Conservation (phyloP, 192 early-diverging fungal genomes). For the Coemansia aciculifera region DNA sequence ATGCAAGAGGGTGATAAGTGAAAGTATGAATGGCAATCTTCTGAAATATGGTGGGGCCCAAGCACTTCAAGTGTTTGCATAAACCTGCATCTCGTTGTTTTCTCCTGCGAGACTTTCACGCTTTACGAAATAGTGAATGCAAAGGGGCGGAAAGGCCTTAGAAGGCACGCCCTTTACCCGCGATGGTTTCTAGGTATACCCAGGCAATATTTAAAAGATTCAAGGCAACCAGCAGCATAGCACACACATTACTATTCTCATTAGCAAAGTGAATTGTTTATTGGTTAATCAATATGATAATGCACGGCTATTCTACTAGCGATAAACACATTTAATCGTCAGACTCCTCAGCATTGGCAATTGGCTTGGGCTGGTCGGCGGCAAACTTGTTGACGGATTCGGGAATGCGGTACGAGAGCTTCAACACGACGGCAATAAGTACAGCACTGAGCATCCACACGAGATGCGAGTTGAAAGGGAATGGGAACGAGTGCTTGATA, state of each 20-base stretch:
- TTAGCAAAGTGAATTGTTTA: too few species aligned
- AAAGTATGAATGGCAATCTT: background rate
- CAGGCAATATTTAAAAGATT: too few species aligned
- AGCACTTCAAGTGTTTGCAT: too few species aligned
- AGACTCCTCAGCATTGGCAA: background rate
- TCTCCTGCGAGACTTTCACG: background rate
- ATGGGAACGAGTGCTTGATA: slow-evolving; percentile 34
- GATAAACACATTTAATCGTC: too few species aligned
- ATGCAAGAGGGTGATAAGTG: background rate
- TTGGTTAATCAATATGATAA: too few species aligned
- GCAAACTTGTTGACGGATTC: slow-evolving; percentile 37
- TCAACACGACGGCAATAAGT: background rate
- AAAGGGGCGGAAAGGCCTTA: background rate
- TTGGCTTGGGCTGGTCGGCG: slow-evolving; percentile 12
- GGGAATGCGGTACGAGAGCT: slow-evolving; percentile 18
- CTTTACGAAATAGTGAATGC: background rate
- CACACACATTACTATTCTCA: background rate
- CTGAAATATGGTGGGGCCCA: too few species aligned
- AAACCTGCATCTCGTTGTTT: background rate
- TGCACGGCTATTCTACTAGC: too few species aligned
- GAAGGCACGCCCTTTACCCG: background rate
- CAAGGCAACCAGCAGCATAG: too few species aligned
- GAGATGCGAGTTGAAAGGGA: slow-evolving; percentile 42
- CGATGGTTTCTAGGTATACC: background rate
- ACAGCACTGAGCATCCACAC: slow-evolving; percentile 30